Percentiles rank a stretch among this genome's conserved stretches.
Conservation (phyloP, 257 asterid species). For the Dorcoceras hygrometricum region DNA sequence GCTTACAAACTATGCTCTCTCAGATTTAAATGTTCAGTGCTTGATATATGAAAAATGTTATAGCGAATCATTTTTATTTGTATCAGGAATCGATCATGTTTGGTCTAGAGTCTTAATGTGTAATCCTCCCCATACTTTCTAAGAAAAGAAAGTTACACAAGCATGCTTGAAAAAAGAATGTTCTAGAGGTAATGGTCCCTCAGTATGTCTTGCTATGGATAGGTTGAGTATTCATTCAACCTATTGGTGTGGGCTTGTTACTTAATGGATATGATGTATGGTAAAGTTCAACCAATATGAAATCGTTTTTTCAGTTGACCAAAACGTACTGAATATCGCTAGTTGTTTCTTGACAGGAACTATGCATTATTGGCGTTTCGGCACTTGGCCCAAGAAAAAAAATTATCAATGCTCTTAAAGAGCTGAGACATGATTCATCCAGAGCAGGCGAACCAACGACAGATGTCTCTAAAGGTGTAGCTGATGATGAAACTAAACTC, state of each 20-base stretch:
- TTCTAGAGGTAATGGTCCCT: not conserved
- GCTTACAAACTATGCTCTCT: slow-evolving; percentile 4
- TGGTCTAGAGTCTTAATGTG: slow-evolving; percentile 10
- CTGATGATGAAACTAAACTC: slow-evolving; percentile 39
- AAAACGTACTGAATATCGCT: slow-evolving; percentile 14
- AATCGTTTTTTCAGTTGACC: slow-evolving; percentile 2
- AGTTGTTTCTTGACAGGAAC: slow-evolving; percentile 52
- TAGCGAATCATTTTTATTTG: not conserved
- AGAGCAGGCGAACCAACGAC: slow-evolving; percentile 36
- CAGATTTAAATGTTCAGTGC: not conserved
- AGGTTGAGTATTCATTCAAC: not conserved
- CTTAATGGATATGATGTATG: slow-evolving; percentile 7
- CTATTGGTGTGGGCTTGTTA: slow-evolving; percentile 3
- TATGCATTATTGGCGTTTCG: slow-evolving; percentile 71
- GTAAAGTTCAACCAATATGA: not conserved
- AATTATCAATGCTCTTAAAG: slow-evolving; percentile 57
- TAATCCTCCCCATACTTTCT: not conserved
- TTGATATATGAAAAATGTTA: not conserved
- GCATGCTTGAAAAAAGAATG: slow-evolving; percentile 14
- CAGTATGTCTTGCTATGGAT: not conserved
- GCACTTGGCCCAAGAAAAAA: slow-evolving; percentile 93
- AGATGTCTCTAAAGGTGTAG: slow-evolving; percentile 36
- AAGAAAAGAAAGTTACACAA: not conserved
- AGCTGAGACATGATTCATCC: slow-evolving; percentile 40
- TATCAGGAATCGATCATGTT: slow-evolving; percentile 5